Evolutionary conservation across 1,139 yeast genomes (phyloP).

Genomic region (Debaryomyces sp.): DNA sequence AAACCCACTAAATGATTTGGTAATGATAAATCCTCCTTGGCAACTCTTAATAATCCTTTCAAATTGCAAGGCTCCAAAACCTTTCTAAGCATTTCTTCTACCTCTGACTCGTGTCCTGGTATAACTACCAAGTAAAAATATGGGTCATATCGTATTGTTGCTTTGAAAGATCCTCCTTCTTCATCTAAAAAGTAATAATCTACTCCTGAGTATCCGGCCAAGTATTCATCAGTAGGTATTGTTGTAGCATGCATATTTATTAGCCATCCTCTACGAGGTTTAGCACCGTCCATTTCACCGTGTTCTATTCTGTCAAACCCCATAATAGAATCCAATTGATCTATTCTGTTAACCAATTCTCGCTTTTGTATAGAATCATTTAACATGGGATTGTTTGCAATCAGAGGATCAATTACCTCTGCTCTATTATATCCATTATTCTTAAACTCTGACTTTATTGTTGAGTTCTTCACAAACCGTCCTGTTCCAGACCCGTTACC

Average conservation of each 20-base stretch:
- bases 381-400: slow-evolving; percentile 37
- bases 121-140: slow-evolving; percentile 78
- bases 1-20: slow-evolving; percentile 89
- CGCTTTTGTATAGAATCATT: slow-evolving; percentile 40
- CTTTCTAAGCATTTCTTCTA: slow-evolving; percentile 81
- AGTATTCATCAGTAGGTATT: slow-evolving; percentile 54
- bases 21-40: slow-evolving; percentile 75
- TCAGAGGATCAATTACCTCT: not conserved
- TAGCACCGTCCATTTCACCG: slow-evolving; percentile 51
- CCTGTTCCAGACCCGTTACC: slow-evolving; percentile 56
- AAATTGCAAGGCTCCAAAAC: slow-evolving; percentile 60
- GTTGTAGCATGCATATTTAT: slow-evolving; percentile 82
- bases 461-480: slow-evolving; percentile 51
- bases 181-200: slow-evolving; percentile 96
- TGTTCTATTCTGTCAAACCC: slow-evolving; percentile 80
- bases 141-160: slow-evolving; percentile 82
- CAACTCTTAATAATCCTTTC: slow-evolving; percentile 55
- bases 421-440: slow-evolving; percentile 2
- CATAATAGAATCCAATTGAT: slow-evolving; percentile 71
- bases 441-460: slow-evolving; percentile 20
- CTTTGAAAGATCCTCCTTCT: slow-evolving; percentile 95
- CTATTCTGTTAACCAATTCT: slow-evolving; percentile 56
- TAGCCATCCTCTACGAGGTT: slow-evolving; percentile 83
- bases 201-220: slow-evolving; percentile 79
- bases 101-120: slow-evolving; percentile 72